Base-by-base conservation (phyloP, 75 land plant species). In the Cupressus sempervirens region DNA sequence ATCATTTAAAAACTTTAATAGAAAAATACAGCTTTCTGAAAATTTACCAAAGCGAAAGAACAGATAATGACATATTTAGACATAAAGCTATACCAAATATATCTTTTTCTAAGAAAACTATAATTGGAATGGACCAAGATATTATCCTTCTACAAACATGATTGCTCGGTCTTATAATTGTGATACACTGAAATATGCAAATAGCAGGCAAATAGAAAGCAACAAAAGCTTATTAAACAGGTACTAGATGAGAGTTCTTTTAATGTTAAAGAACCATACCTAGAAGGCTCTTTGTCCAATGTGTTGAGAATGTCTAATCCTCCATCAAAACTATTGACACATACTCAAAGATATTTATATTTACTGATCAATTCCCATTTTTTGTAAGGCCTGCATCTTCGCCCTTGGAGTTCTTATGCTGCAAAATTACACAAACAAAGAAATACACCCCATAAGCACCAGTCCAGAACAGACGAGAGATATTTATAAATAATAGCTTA, bases 351-450 rank as follows among this genome's bases (percentile, higher is more conserved):
- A 41, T 40, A n/a, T 23, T 40, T 18, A n/a, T 38, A 72, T 38
- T 67, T 41, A 29, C 80, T 84, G 43, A 74, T 84, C 43, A 84
- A n/a, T 26, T 84, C 46, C 77, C 77, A 38, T 84, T 72, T 84
- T 84, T 84, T 74, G 81, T 70, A n/a, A 41, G 84, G 14, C 84
- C 81, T 67, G 48, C 77, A 84, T 84, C 84, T 26, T 84, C 84
- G 9, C 84, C 84, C 81, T 72, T 84, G 7, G 84, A 84, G 45
- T 75, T 79, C 43, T 72, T 84, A 35, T 84, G 84, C 84, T 84
- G 84, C 81, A 84, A 84, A 72, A 26, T 72, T 72, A 7, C 30
- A 14, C 2, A 67, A 83, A 38, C 12, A 6, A 70, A 26, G 10
- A 70, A 72, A 84, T 40, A 14, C 10, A 41, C 29, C 40, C 41